Base-by-base conservation (phyloP, 2,329 filamentous ascomycete genomes). In the Colletotrichum shisoi region DNA sequence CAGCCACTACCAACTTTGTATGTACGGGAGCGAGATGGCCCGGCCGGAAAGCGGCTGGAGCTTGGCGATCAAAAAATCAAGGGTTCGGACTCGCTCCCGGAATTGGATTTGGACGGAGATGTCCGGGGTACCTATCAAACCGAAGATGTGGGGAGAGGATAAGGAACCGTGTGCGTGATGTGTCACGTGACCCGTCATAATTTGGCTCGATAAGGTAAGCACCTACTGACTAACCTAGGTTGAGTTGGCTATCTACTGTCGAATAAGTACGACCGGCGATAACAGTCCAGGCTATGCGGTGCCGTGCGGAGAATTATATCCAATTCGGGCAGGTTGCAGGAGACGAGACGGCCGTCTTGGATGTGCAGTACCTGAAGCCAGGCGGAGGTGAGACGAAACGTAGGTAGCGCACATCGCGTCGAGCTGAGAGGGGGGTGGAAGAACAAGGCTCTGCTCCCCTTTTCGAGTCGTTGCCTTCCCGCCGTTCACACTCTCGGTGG, bases 121-220 rank as follows among this genome's bases (percentile, higher is more conserved):
- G 39, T 24, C 48, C 39, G 48, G 58, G 45, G 37, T 44, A 48
- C 48, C 48, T 40, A 42, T 46, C 15, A 9, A 9, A n/a, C 48
- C 39, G 34, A 53, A 40, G 19, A 13, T 40, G 54, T 64, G 62
- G 46, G 58, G 56, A 19, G 31, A 37, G 13, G 24, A 46, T 9
- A 34, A 42, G 48, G 46, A 42, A 17, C 48, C 5, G 27, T 7
- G 13, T 21, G 17, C 45, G 31, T 19, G n/a, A n/a, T 8, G 5
- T 27, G 24, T 67, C 64, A 67, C 64, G 64, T 67, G 64, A 44
- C 4, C 19, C 1, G n/a, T 17, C 7, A 12, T 7, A 51, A 54
- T 59, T 34, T 59, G 15, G 31, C 31, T 34, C 31, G 31, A 34
- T 9, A 34, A 34, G 0, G 31, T 34, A 8, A 5, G 31, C 3